Evolutionary conservation across 2,329 filamentous ascomycete species (phyloP), one percentile per base, ranked within the genome.

Genomic region (Cladosporium colombiae): DNA sequence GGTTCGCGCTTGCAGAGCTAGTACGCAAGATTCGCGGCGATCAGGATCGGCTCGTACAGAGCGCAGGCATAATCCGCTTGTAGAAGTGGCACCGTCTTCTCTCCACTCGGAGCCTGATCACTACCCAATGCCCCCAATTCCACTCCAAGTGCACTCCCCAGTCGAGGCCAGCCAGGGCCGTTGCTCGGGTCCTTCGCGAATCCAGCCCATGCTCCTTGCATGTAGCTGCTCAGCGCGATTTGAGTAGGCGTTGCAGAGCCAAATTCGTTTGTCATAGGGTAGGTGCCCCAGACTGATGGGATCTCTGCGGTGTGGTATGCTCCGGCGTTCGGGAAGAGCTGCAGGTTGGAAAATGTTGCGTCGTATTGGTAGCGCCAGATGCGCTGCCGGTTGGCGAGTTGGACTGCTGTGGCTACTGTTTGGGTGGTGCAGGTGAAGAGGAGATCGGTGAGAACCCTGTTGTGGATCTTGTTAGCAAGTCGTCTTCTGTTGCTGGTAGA

Each of bases 261-360:
- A 6, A 44, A 21, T 5, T 65, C 60, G 33, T 70, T 65, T 8
- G 64, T 37, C 3, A 65, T 46, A 7, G 71, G 62, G 46, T 71
- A 71, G 2, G 71, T 69, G 16, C 70, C 70, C 44, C 65, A 72
- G 1, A 71, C 70, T 18, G 65, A 35, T 7, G 66, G 65, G 13
- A 79, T 74, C 35, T 79, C 78, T 7, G 69, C 68, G 11, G 64
- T 66, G 59, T 80, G 78, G 52, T 74, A 80, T 3, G 73, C 76
- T 1, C 75, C 74, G 8, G 56, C 56, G 27, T 66, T 64, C 1
- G 68, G 69, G 62, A 67, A 70, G 21, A 66, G 27, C 16, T 56
- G 49, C 14, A 68, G 59, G 58, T 76, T 76, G 21, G 72, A 68
- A 49, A 70, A 77, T 65, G 69, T 64, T 25, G 69, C 73, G 37